These are phyloP conservation scores for Chaetoscypha palmicola DNA, from an alignment of 2,329 filamentous ascomycete species.

Conservation along the genomic window DNA sequence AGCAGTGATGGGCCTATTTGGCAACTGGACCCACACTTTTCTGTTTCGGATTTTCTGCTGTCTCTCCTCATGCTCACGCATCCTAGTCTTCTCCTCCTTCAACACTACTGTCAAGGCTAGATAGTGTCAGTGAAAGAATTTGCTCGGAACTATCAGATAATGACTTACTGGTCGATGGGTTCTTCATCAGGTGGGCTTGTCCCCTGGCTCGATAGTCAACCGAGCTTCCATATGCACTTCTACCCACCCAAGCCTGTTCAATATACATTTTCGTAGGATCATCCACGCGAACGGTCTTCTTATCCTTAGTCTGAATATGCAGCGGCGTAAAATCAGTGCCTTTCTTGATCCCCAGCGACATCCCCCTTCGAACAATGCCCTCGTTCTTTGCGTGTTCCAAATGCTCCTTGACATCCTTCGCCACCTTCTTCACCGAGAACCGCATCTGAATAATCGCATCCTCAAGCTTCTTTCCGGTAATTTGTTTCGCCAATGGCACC, in stretches of 20 bases:
- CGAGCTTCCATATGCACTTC: conserved; percentile 52
- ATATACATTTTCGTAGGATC: conserved; percentile 84
- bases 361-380: conserved; percentile 72
- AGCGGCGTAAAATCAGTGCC: conserved; percentile 35
- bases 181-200: conserved; percentile 57
- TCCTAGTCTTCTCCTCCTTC: conserved; percentile 88
- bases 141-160: background rate
- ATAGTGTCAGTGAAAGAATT: conserved; percentile 7
- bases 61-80: conserved; percentile 72
- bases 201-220: conserved; percentile 73
- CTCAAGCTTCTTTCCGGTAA: conserved; percentile 86
- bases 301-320: conserved; percentile 67
- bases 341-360: conserved; percentile 57
- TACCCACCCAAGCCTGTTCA: conserved; percentile 86
- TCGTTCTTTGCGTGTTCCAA: conserved; percentile 74
- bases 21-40: conserved; percentile 81
- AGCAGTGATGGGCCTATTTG: conserved; percentile 74
- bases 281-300: conserved; percentile 60
- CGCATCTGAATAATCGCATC: conserved; percentile 93
- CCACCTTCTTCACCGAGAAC: conserved; percentile 90
- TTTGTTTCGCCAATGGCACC: conserved; percentile 76
- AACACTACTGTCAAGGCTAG: conserved; percentile 72
- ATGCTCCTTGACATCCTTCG: conserved; percentile 70
- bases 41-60: conserved; percentile 66
- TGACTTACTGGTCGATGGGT: conserved; percentile 67